Percentiles rank a stretch among this genome's conserved stretches.
These are phyloP conservation scores for Kuraishia floccosa DNA, from an alignment of 805 yeast genomes.

Conservation along the genomic window DNA sequence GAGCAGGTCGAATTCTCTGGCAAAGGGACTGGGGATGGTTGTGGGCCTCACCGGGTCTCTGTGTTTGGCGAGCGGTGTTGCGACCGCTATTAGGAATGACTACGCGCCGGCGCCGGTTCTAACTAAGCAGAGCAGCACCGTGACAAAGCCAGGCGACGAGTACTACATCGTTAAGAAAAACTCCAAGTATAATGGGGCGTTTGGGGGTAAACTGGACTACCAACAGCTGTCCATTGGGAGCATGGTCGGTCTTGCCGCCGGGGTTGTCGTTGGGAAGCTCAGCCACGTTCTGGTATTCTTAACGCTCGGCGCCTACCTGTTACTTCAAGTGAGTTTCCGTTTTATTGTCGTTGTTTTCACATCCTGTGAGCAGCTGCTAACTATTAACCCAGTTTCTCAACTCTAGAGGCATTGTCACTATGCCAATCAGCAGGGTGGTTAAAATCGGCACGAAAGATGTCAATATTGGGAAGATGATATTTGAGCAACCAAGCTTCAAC, in stretches of 20 bases:
- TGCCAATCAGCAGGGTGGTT: constrained; percentile 26
- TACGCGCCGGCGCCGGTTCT: background rate
- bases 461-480: constrained; percentile 37
- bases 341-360: background rate
- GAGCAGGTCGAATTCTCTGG: too few species aligned
- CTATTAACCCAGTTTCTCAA: constrained; percentile 40
- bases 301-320: constrained; percentile 30
- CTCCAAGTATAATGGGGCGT: constrained; percentile 20
- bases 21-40: too few species aligned
- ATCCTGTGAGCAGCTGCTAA: background rate
- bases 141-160: background rate
- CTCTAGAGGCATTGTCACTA: constrained; percentile 36
- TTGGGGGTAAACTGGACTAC: constrained; percentile 42
- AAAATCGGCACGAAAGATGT: constrained; percentile 24
- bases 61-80: too few species aligned
- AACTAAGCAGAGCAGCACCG: background rate
- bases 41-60: too few species aligned
- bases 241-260: constrained; percentile 45
- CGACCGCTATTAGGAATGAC: constrained; percentile 1
- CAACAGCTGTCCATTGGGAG: constrained; percentile 56
- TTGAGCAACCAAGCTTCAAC: constrained; percentile 54
- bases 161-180: background rate
- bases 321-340: background rate
- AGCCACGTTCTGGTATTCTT: constrained; percentile 39
- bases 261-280: constrained; percentile 51